Evolutionary conservation across 257 asterid species (phyloP), one percentile per base, ranked within the genome.

Genomic region (Solanum peruvianum): DNA sequence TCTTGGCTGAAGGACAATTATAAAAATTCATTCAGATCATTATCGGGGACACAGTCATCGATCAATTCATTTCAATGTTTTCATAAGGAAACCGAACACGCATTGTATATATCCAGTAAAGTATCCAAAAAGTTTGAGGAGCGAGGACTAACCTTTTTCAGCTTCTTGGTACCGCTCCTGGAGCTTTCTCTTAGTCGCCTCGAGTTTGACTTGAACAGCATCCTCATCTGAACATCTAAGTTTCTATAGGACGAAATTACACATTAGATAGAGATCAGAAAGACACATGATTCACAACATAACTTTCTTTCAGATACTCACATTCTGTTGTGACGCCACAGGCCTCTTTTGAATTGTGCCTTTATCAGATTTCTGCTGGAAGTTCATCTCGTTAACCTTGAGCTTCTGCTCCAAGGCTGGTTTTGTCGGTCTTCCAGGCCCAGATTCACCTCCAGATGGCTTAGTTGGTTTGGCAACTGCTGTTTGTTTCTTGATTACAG

Each of bases 81-180:
- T 16, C 62, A 16, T 52, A 52, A 52, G 62, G 62, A 52, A 52
- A 52, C 62, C 9, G 8, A 52, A 52, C 62, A 16, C 23, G 23
- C 18, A 52, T 52, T 35, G 11, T 31, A 33, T 37, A 12, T 20
- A 72, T 71, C 9, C 80, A 71, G 27, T 71, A 35, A 71, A 72
- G 80, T 72, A 71, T 18, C 44, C 27, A 33, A 2, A 29, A 33
- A 71, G 78, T 9, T 72, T 37, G 29, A 72, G 80, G n/a, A 84
- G 60, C 14, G 21, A 21, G 37, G 87, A 91, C 98, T 71, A 87
- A 95, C 99, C 98, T 21, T 96, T 95, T 88, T 94, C 96, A 62
- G 93, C 99, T 92, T 94, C 98, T 88, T 92, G 98, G 88, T 95
- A 95, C 16, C 98, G 96, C 86, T 96, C 98, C 12, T 96, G 99